These are phyloP conservation scores for Chaetomium tenue DNA, from an alignment of 495 filamentous ascomycete genomes.

Conservation along the genomic window DNA sequence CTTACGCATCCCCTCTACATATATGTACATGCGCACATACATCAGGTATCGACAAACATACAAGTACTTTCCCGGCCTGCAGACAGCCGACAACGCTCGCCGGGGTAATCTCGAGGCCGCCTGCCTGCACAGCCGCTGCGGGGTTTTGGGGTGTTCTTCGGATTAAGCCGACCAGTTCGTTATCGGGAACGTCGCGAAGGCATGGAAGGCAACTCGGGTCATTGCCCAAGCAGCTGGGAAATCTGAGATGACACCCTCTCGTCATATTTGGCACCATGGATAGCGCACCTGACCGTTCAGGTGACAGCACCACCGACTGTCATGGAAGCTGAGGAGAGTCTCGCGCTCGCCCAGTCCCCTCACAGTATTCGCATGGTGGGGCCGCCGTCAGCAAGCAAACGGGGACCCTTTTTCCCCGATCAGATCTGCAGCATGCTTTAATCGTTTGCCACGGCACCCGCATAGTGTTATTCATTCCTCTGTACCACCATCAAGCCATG, in stretches of 20 bases:
- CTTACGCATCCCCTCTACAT: background rate
- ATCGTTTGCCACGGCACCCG: no score
- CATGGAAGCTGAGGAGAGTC: background rate
- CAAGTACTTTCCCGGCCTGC: background rate
- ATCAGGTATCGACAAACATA: background rate
- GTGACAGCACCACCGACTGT: background rate
- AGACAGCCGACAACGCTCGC: constrained; percentile 3
- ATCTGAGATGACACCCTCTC: constrained; percentile 14
- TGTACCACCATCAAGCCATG: no score
- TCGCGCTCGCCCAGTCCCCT: no score
- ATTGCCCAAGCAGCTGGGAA: constrained; percentile 7
- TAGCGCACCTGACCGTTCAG: constrained; percentile 18
- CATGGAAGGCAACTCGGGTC: background rate
- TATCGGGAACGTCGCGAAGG: background rate
- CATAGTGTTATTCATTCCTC: no score
- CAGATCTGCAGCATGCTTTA: background rate
- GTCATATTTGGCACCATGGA: background rate
- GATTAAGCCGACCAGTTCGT: constrained; percentile 7
- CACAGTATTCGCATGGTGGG: background rate
- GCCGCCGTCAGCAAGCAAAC: background rate
- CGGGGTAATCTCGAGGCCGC: constrained; percentile 2
- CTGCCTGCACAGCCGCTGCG: constrained; percentile 13
- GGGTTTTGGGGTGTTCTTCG: constrained; percentile 17
- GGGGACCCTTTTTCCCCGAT: background rate
- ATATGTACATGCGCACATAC: background rate